Conservation (phyloP, 331 rosid species). For the Rhamnella rubrinervis region DNA sequence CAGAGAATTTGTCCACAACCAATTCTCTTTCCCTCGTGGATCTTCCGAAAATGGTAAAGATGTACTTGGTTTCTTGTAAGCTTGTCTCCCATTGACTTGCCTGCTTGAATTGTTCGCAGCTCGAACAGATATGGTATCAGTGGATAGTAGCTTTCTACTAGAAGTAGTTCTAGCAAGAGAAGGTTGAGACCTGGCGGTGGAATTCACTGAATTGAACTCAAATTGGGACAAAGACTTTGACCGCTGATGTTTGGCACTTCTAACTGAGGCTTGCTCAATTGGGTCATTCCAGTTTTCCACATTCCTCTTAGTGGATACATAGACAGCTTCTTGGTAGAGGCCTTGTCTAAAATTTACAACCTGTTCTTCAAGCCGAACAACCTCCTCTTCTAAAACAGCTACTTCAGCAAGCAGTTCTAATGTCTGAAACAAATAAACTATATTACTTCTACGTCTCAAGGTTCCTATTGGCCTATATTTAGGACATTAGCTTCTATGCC, state of each 20-base stretch:
- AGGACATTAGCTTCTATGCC: background rate
- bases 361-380: conserved; percentile 76
- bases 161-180: conserved; percentile 64
- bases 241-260: conserved; percentile 65
- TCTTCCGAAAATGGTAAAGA: conserved; percentile 49
- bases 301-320: conserved; percentile 59
- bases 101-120: conserved; percentile 33
- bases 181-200: conserved; percentile 51
- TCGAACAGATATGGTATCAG: conserved; percentile 43
- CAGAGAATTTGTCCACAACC: conserved; percentile 39
- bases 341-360: conserved; percentile 85
- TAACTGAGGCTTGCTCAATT: conserved; percentile 39
- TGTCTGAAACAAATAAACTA: conserved; percentile 48
- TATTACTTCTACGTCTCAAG: conserved; percentile 7
- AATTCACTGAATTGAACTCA: conserved; percentile 50
- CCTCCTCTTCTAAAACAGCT: conserved; percentile 91
- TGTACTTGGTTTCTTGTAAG: conserved; percentile 41
- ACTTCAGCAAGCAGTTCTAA: conserved; percentile 93
- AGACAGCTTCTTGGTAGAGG: conserved; percentile 79
- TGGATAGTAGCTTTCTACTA: conserved; percentile 54
- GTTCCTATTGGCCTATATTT: background rate
- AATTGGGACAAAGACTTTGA: conserved; percentile 69
- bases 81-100: conserved; percentile 40
- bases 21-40: conserved; percentile 70
- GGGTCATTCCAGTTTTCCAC: conserved; percentile 44